Percentiles rank a stretch among this genome's conserved stretches.
phyloP scores from a whole-genome alignment of 768 basidiomycete genomes.

The Mycena floridula region DNA sequence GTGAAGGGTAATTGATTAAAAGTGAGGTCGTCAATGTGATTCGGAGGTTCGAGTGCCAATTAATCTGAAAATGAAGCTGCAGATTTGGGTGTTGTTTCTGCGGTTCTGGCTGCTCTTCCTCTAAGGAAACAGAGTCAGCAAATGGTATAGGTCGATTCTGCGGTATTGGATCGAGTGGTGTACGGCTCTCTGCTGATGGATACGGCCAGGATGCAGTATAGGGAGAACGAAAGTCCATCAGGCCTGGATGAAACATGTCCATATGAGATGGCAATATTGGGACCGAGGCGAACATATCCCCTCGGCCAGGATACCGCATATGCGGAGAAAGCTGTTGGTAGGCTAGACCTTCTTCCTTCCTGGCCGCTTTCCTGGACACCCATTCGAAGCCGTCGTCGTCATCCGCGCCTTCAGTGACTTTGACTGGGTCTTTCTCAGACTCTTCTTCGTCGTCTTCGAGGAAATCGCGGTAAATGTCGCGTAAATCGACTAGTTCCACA shows the following conservation, averaged over 20 bases:
- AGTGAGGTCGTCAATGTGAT: constrained; percentile 89
- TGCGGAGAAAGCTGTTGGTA: constrained; percentile 73
- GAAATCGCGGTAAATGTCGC: constrained; percentile 94
- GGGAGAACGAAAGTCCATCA: neutral
- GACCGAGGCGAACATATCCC: constrained; percentile 55
- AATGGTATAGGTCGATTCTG: neutral
- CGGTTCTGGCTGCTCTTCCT: constrained; percentile 15
- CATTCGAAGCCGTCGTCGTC: constrained; percentile 82
- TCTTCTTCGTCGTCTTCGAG: constrained; percentile 77
- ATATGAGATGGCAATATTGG: constrained; percentile 37
- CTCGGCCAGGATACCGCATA: constrained; percentile 53
- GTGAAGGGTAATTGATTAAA: constrained; percentile 94
- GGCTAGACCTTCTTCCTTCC: constrained; percentile 48
- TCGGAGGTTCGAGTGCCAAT: constrained; percentile 84
- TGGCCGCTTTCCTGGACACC: constrained; percentile 63
- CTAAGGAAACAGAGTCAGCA: constrained; percentile 9
- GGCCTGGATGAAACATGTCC: neutral
- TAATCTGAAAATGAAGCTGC: constrained; percentile 81
- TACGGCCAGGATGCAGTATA: neutral
- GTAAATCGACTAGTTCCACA: constrained; percentile 84
- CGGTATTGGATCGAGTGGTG: neutral
- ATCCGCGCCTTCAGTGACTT: constrained; percentile 43
- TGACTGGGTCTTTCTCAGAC: constrained; percentile 41
- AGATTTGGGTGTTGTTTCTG: constrained; percentile 55
- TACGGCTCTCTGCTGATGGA: neutral